These are phyloP conservation scores for Lolium rigidum DNA, from an alignment of 176 grass and related monocot genomes.

Conservation along the genomic window DNA sequence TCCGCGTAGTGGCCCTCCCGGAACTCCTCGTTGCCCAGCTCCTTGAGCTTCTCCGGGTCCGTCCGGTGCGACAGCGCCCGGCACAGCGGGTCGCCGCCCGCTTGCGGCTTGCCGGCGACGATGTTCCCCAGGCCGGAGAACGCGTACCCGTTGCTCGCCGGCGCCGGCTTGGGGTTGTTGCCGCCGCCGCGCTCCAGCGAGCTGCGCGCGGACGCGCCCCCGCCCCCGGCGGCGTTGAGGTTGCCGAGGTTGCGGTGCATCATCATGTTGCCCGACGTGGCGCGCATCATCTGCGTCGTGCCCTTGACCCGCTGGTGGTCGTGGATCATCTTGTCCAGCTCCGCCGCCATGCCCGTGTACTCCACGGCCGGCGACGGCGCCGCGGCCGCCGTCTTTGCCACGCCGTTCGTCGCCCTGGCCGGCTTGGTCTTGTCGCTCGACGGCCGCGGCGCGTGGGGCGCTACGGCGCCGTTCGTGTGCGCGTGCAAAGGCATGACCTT, in stretches of 20 bases:
- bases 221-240: constrained; percentile 40
- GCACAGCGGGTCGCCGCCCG: constrained; percentile 44
- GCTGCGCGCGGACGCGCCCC: constrained; percentile 32
- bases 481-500: constrained; percentile 4
- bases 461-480: constrained; percentile 23
- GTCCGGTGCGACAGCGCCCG: constrained; percentile 67
- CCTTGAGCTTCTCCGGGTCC: constrained; percentile 92
- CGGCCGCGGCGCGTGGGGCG: background rate
- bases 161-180: constrained; percentile 26
- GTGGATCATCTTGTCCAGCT: constrained; percentile 88
- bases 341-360: constrained; percentile 75
- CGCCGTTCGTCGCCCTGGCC: constrained; percentile 28
- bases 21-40: constrained; percentile 95
- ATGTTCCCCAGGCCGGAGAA: constrained; percentile 58
- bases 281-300: constrained; percentile 66
- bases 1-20: constrained; percentile 76
- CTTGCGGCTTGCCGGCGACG: constrained; percentile 30
- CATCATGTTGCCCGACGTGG: constrained; percentile 91
- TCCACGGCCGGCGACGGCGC: constrained; percentile 24
- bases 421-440: background rate
- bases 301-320: constrained; percentile 67
- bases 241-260: constrained; percentile 88
- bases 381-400: background rate
- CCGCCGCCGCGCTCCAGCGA: constrained; percentile 33
- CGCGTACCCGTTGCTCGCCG: constrained; percentile 40